These are phyloP conservation scores for Diversispora epigaea DNA, from an alignment of 192 early-diverging fungal species.

Conservation along the genomic window DNA sequence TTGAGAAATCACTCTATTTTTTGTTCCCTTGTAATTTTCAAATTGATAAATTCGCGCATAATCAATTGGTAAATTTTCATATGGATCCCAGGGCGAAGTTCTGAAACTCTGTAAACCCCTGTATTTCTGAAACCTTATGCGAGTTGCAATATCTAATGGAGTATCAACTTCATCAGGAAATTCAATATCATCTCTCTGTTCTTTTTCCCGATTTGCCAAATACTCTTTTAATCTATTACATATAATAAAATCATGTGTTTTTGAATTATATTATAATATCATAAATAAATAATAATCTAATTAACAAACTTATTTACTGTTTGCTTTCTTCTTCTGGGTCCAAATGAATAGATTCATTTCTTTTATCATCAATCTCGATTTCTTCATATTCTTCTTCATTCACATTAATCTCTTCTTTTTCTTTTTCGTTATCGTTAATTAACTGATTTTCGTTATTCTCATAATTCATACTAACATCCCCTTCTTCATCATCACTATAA, in stretches of 20 bases:
- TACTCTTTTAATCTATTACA: slow-evolving; percentile 52
- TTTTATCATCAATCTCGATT: slow-evolving; percentile 43
- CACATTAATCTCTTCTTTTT: slow-evolving; percentile 21
- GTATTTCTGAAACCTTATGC: slow-evolving; percentile 87
- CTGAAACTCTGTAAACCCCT: slow-evolving; percentile 93
- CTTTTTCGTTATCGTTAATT: slow-evolving; percentile 29
- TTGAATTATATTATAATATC: neutral
- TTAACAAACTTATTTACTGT: slow-evolving; percentile 31
- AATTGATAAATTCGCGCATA: slow-evolving; percentile 97
- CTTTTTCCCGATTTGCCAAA: slow-evolving; percentile 60
- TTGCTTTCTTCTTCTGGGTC: slow-evolving; percentile 45
- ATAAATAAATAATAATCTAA: neutral
- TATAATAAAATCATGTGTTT: neutral
- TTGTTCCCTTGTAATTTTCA: slow-evolving; percentile 81
- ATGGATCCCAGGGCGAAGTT: slow-evolving; percentile 96
- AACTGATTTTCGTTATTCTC: slow-evolving; percentile 41
- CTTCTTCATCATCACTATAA: slow-evolving; percentile 55
- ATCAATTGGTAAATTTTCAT: slow-evolving; percentile 96
- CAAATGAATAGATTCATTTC: slow-evolving; percentile 32
- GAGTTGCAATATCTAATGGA: slow-evolving; percentile 79
- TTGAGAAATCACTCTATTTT: slow-evolving; percentile 67
- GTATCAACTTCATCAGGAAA: slow-evolving; percentile 99
- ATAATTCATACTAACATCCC: slow-evolving; percentile 45
- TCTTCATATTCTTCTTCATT: slow-evolving; percentile 58
- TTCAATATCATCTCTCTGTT: slow-evolving; percentile 72